Evolutionary conservation across 2,329 filamentous ascomycete species (phyloP), one percentile per base, ranked within the genome.

Genomic region (Penicillium sp.): DNA sequence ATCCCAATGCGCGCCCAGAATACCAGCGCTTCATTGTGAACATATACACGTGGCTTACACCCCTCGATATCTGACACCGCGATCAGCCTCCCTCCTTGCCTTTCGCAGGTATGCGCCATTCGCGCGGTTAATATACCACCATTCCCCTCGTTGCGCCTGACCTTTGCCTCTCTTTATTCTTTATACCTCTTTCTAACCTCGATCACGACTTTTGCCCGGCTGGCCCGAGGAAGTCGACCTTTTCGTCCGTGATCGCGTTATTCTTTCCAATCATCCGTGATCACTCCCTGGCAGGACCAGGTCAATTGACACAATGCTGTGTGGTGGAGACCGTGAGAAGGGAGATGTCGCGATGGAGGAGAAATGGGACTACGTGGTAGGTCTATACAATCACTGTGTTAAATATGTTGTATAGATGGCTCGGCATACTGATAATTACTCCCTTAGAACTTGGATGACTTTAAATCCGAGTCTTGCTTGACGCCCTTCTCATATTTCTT

Each of bases 361-460:
- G 78, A 89, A 92, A 81, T 97, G 93, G 93, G 90, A 93, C 70
- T 96, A 93, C 73, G 93, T 97, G 73, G 89, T 91, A 78, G 71
- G 88, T 61, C 25, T 56, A 27, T 43, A 23, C 61, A 35, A 48
- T 43, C 43, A 9, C 10, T 12, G 5, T 29, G 29, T 35, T 27
- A 3, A 13, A 27, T 15, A 33, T 29, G 29, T 31, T 27, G 3
- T 23, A 27, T 17, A 29, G 27, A 1, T 10, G 1, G 17, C 29
- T 35, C 3, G 31, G 9, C 7, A 19, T 41, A 57, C 57, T 64
- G 29, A 61, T 19, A 13, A 15, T 17, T 17, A 60, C 43, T 54
- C 43, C 51, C 63, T 13, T 61, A 84, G 81, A 83, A 81, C 70
- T 75, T 84, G 19, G 73, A 80, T 53, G 93, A 97, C 76, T 97